These are phyloP conservation scores for Microdochium bolleyi DNA, from an alignment of 2,329 filamentous ascomycete genomes.

Conservation along the genomic window DNA sequence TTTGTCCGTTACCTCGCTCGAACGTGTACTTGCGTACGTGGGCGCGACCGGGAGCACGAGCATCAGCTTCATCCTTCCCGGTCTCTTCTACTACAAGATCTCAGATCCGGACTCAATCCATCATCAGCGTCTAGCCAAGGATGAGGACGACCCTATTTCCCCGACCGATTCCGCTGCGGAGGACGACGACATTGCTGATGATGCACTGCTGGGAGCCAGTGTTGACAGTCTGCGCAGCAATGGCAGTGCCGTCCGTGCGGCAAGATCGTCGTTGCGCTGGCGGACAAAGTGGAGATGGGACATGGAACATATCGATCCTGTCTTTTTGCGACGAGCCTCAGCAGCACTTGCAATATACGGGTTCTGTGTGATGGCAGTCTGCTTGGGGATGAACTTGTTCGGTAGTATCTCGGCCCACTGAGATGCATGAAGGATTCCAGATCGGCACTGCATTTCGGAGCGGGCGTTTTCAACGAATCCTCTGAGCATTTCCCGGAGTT, in stretches of 20 bases:
- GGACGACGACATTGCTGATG: constrained; percentile 39
- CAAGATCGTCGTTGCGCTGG: constrained; percentile 37
- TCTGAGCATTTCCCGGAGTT: background rate
- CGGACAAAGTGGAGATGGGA: constrained; percentile 51
- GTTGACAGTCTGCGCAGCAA: constrained; percentile 35
- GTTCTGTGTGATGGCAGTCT: constrained; percentile 79
- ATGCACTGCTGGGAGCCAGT: constrained; percentile 34
- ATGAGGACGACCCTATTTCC: constrained; percentile 77
- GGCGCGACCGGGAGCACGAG: constrained; percentile 90
- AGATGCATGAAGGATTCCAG: too few species aligned
- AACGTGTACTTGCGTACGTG: constrained; percentile 89
- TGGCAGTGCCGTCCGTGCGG: constrained; percentile 25
- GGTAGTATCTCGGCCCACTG: constrained; percentile 45
- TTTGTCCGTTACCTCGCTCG: constrained; percentile 82
- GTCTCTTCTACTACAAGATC: constrained; percentile 98
- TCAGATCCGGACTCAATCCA: constrained; percentile 79
- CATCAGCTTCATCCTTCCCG: constrained; percentile 94
- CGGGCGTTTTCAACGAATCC: background rate
- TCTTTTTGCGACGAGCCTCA: constrained; percentile 62
- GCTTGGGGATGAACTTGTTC: constrained; percentile 77
- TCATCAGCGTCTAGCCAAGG: constrained; percentile 81
- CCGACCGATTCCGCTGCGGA: constrained; percentile 28
- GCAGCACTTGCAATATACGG: constrained; percentile 78
- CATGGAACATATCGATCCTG: constrained; percentile 55
- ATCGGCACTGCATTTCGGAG: background rate